Conservation (phyloP, 352 stramenopile species). For the Thalassiosira mediterranea region DNA sequence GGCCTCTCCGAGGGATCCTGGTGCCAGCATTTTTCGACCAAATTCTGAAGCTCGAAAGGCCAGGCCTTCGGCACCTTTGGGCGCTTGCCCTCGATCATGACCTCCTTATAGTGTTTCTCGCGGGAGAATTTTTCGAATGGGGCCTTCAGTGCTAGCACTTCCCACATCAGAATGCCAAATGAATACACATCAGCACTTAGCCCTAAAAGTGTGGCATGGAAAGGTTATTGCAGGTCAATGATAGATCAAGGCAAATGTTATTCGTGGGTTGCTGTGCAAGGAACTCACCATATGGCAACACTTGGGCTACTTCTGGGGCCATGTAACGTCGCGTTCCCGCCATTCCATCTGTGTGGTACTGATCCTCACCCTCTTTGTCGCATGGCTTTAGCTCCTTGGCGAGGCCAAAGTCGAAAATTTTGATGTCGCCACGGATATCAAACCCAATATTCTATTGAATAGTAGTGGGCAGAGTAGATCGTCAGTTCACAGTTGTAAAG, state of each 20-base stretch:
- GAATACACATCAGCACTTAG: conserved; percentile 76
- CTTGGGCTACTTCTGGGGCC: conserved; percentile 80
- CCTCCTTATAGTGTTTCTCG: conserved; percentile 63
- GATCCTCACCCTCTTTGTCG: conserved; percentile 34
- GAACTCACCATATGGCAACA: conserved; percentile 84
- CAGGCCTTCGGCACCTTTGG: conserved; percentile 59
- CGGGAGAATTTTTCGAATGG: conserved; percentile 61
- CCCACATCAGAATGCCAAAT: conserved; percentile 76
- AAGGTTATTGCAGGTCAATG: no score
- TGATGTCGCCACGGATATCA: conserved; percentile 46
- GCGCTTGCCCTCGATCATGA: conserved; percentile 61
- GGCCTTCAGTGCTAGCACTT: conserved; percentile 67
- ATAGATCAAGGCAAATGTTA: no score
- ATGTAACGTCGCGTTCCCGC: conserved; percentile 42
- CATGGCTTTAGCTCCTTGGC: conserved; percentile 51
- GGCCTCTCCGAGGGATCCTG: conserved; percentile 30
- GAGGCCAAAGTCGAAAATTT: conserved; percentile 62
- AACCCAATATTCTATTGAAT: conserved; percentile 34
- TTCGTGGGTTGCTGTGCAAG: no score
- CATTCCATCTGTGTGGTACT: conserved; percentile 45
- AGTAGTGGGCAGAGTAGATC: neutral
- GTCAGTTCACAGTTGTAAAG: neutral
- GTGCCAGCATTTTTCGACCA: conserved; percentile 67
- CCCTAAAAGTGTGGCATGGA: conserved; percentile 8
- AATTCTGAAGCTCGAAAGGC: conserved; percentile 43